A percentile compares a stretch with the other conserved stretches of the same genome.
Conservation (phyloP, 805 yeast species). For the Candida silvicultrix region DNA sequence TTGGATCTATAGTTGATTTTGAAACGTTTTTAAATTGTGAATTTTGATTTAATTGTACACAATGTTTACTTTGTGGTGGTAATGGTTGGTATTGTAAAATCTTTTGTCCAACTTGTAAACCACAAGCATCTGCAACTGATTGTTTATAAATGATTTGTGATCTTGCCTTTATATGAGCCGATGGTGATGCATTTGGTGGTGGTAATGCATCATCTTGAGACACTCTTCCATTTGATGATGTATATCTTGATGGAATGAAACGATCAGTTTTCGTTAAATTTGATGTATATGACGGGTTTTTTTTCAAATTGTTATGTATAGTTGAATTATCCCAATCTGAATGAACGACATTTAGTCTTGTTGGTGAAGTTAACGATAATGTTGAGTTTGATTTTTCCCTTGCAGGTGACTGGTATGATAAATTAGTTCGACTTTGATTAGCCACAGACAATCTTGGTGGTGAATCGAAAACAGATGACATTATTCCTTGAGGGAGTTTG, state of each 20-base stretch:
- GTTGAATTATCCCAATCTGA: conserved; percentile 28
- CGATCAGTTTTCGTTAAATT: conserved; percentile 38
- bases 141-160: conserved; percentile 51
- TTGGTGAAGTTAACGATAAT: conserved; percentile 37
- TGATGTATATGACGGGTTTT: conserved; percentile 18
- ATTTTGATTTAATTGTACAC: conserved; percentile 18
- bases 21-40: conserved; percentile 20
- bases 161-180: conserved; percentile 36
- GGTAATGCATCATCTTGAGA: conserved; percentile 32
- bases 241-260: conserved; percentile 53
- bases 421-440: background rate
- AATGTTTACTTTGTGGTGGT: conserved; percentile 51
- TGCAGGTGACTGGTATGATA: background rate
- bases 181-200: conserved; percentile 41
- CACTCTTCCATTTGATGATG: conserved; percentile 40
- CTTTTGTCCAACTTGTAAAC: conserved; percentile 74
- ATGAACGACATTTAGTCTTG: conserved; percentile 38
- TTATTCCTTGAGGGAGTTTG: background rate
- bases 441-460: background rate
- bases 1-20: conserved; percentile 43
- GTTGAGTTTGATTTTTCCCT: conserved; percentile 20
- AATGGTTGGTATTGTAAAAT: conserved; percentile 82
- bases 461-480: background rate
- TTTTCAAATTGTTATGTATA: conserved; percentile 13
- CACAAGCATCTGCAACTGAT: conserved; percentile 93